Evolutionary conservation across 2,329 filamentous ascomycete species (phyloP).

Genomic region (Neonectria hederae): DNA sequence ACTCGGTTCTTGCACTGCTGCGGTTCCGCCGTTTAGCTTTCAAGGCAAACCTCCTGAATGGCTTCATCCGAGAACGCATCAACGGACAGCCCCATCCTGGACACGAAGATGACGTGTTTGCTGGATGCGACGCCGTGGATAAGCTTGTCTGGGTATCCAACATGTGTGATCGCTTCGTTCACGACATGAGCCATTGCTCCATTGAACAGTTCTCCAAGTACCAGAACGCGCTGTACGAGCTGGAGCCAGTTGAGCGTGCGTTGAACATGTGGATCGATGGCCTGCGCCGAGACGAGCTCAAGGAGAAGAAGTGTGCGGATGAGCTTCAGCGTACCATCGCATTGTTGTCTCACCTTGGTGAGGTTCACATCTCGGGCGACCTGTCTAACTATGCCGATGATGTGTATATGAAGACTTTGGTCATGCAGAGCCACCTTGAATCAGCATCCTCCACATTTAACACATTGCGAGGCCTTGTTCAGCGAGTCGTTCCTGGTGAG

Average conservation of each 20-base stretch:
- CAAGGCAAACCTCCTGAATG: constrained; percentile 83
- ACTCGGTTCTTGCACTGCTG: constrained; percentile 88
- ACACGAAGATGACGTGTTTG: constrained; percentile 81
- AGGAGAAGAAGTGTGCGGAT: constrained; percentile 81
- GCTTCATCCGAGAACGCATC: constrained; percentile 81
- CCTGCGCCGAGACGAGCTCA: constrained; percentile 83
- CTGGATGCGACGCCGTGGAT: constrained; percentile 82
- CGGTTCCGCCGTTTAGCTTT: constrained; percentile 88
- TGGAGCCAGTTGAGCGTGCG: constrained; percentile 90
- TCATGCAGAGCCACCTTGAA: constrained; percentile 85
- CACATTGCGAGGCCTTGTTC: constrained; percentile 71
- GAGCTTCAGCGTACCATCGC: constrained; percentile 87
- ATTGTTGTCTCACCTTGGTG: constrained; percentile 85
- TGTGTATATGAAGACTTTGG: constrained; percentile 77
- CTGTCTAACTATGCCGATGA: constrained; percentile 81
- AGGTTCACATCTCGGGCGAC: constrained; percentile 77
- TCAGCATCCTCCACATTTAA: constrained; percentile 75
- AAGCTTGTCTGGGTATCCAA: constrained; percentile 85
- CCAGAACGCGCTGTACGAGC: constrained; percentile 82
- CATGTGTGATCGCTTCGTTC: constrained; percentile 86
- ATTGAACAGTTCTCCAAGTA: constrained; percentile 81
- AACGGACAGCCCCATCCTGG: constrained; percentile 72
- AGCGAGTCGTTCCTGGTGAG: constrained; percentile 65
- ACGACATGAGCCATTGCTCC: constrained; percentile 80
- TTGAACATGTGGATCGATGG: constrained; percentile 90